Evolutionary conservation across 1,284 basidiomycete genomes (phyloP), one percentile per base, ranked within the genome.

Genomic region (Xerocomus amazonicus): DNA sequence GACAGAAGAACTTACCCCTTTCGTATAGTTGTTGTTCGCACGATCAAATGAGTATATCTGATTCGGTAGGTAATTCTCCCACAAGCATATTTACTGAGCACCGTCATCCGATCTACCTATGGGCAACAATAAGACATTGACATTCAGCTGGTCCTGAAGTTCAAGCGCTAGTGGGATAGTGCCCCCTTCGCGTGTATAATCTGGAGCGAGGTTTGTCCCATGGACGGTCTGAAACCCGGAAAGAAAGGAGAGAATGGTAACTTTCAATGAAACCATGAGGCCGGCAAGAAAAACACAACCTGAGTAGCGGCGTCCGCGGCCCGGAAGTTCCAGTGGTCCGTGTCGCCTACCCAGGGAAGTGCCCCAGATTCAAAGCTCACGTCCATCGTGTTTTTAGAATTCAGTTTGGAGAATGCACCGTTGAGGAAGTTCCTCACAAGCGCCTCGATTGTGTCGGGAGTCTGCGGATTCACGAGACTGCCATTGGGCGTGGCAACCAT

Each of bases 281-380:
- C 35, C 3, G 17, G 9, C 19, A 12, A 10, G 17, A 19, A 19
- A 36, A 14, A 45, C 44, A 13, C n/a, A 23, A 45, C 44, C 19
- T 26, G 28, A n/a, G 27, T 91, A 19, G 92, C 95, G 57, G 78
- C 80, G 66, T 83, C 86, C 2, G 92, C 95, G 6, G 95, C 93
- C 60, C 85, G 80, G 73, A 87, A 97, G 71, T 92, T 96, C 90
- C 90, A 96, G 74, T 97, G 92, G 53, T 82, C 80, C 56, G 77
- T 70, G 59, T 87, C 77, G 14, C 83, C 79, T 37, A 92, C 73
- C 92, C 92, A 96, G n/a, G 44, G 90, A 68, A 86, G 85, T 13
- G 90, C 92, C 12, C 84, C 87, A 58, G 87, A 83, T 35, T 84
- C 69, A 54, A 77, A 72, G 68, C 88, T 84, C 34, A 85, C 67